These are phyloP conservation scores for Eimeria sp. DNA, from an alignment of 169 alveolate genomes.

Conservation along the genomic window DNA sequence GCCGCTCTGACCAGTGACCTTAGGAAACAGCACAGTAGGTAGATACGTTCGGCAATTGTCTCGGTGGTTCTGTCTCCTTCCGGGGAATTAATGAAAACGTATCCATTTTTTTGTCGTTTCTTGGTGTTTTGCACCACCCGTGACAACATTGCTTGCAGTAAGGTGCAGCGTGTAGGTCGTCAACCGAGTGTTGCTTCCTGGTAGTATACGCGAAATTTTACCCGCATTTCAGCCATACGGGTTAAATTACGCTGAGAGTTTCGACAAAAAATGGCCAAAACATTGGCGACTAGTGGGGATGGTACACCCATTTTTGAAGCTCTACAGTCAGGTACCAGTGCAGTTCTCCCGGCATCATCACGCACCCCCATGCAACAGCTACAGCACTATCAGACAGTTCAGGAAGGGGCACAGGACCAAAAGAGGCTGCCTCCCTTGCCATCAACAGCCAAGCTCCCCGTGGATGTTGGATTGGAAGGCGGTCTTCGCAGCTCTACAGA, in stretches of 20 bases:
- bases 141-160: not conserved
- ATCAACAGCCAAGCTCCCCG: not conserved
- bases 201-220: not conserved
- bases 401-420: not conserved
- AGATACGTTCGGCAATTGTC: not conserved
- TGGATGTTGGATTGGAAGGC: slow-evolving; percentile 13
- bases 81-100: not conserved
- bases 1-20: slow-evolving; percentile 39
- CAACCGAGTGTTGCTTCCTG: not conserved
- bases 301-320: slow-evolving; percentile 71
- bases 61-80: not conserved
- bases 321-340: slow-evolving; percentile 2
- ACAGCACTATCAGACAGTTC: not conserved
- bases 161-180: not conserved
- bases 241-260: not conserved
- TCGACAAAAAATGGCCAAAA: slow-evolving; percentile 7
- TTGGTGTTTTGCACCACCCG: slow-evolving; percentile 2
- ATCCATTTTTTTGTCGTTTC: not conserved
- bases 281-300: not conserved
- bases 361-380: slow-evolving; percentile 5
- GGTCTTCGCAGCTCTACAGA: slow-evolving; percentile 38
- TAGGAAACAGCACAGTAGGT: not conserved
- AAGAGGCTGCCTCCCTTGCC: not conserved
- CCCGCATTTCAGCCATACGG: not conserved
- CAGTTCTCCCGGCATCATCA: not conserved